Percentiles rank a stretch among this genome's conserved stretches.
These are phyloP conservation scores for Cadophora luteo-olivacea DNA, from an alignment of 2,329 filamentous ascomycete genomes.

Conservation along the genomic window DNA sequence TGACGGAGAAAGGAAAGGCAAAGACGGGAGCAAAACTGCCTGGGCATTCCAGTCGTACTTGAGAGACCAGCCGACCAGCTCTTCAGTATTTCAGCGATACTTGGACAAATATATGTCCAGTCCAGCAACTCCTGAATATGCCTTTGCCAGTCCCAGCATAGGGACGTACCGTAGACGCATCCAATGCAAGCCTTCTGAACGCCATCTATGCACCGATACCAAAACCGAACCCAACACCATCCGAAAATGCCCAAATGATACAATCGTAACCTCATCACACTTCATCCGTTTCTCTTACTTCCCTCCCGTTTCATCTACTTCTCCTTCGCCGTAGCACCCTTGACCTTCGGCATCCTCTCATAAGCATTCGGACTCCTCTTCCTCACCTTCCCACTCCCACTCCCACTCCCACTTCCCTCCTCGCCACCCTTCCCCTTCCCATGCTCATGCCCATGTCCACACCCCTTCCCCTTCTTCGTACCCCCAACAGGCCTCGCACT, in stretches of 20 bases:
- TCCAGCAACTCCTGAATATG: background rate
- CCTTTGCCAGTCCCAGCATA: background rate
- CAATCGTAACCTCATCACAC: slow-evolving; percentile 11
- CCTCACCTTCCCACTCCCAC: slow-evolving; percentile 47
- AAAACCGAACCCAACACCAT: background rate
- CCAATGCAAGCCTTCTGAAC: slow-evolving; percentile 21
- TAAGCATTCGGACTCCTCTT: slow-evolving; percentile 81
- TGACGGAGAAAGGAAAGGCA: background rate
- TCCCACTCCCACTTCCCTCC: slow-evolving; percentile 32
- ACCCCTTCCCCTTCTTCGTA: slow-evolving; percentile 36
- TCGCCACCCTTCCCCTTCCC: slow-evolving; percentile 48
- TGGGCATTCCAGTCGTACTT: background rate
- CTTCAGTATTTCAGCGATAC: background rate
- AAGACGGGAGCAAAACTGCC: background rate
- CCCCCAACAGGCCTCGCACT: slow-evolving; percentile 47
- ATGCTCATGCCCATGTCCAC: slow-evolving; percentile 39
- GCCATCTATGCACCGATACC: slow-evolving; percentile 14
- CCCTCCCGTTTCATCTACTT: background rate
- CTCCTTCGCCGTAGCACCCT: slow-evolving; percentile 38
- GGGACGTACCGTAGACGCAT: background rate
- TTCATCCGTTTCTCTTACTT: background rate
- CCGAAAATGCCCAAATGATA: background rate
- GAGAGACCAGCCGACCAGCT: background rate
- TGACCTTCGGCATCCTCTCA: slow-evolving; percentile 73
- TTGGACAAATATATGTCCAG: background rate